phyloP scores from a whole-genome alignment of 2,329 filamentous ascomycete genomes.

The Trichocomaceae sp. region DNA sequence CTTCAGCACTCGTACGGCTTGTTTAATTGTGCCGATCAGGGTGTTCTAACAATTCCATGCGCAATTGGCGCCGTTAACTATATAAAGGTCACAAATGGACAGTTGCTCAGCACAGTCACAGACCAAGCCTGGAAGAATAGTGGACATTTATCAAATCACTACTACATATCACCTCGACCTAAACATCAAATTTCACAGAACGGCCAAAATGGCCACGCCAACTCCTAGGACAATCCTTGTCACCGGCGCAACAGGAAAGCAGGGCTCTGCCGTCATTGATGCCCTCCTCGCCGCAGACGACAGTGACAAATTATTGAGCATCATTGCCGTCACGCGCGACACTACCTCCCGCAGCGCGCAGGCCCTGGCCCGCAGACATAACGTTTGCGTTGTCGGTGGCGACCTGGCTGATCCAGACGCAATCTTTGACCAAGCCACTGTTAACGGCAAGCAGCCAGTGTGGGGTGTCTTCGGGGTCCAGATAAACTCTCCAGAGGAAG shows the following conservation, averaged over 20 bases:
- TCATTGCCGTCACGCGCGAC: constrained; percentile 6
- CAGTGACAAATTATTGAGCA: background rate
- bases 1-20: no score
- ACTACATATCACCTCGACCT: background rate
- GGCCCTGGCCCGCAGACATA: constrained; percentile 1
- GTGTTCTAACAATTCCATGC: no score
- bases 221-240: constrained; percentile 2
- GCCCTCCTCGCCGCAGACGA: constrained; percentile 5
- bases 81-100: no score
- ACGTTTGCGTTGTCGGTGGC: background rate
- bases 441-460: background rate
- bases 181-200: no score
- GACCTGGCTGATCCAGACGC: constrained; percentile 6
- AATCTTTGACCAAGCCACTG: constrained; percentile 4
- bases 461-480: constrained; percentile 6
- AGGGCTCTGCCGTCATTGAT: constrained; percentile 1
- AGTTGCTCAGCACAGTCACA: no score
- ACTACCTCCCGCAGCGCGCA: constrained; percentile 2
- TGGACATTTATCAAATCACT: no score
- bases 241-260: constrained; percentile 9
- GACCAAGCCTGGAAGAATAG: no score
- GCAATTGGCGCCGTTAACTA: no score
- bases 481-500: constrained; percentile 5
- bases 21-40: no score
- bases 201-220: background rate